phyloP scores from a whole-genome alignment of 805 yeast genomes.

The Barnettozyma sp. region DNA sequence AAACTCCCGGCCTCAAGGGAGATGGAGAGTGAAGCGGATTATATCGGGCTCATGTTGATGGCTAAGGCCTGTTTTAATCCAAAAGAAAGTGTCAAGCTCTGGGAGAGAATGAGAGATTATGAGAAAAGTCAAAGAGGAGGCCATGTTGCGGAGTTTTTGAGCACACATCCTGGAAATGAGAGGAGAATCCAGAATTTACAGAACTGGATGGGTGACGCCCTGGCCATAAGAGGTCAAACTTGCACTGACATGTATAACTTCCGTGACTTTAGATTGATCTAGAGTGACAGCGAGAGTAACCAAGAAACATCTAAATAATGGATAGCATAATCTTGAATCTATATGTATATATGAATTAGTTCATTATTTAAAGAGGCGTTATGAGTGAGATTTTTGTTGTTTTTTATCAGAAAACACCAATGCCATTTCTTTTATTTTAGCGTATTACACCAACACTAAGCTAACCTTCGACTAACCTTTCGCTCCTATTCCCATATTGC shows the following conservation, averaged over 20 bases:
- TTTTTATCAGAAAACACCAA: too few relatives aligned
- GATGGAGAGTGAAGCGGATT: constrained; percentile 96
- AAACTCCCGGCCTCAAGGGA: constrained; percentile 83
- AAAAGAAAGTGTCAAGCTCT: constrained; percentile 60
- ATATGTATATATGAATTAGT: too few relatives aligned
- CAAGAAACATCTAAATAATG: too few relatives aligned
- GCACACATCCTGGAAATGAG: constrained; percentile 86
- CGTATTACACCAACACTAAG: too few relatives aligned
- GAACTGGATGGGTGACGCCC: constrained; percentile 58
- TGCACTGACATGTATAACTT: constrained; percentile 5
- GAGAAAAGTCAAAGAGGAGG: constrained; percentile 31
- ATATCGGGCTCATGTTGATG: constrained; percentile 89
- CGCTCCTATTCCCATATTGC: too few relatives aligned
- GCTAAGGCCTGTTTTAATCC: constrained; percentile 84
- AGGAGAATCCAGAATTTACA: constrained; percentile 63
- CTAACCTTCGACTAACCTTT: too few relatives aligned
- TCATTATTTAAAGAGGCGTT: too few relatives aligned
- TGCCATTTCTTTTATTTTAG: too few relatives aligned
- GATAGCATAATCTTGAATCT: too few relatives aligned
- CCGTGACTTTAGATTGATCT: constrained; percentile 4
- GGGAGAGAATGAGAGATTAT: constrained; percentile 71
- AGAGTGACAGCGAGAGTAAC: too few relatives aligned
- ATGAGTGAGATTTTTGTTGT: too few relatives aligned
- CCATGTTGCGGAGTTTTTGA: constrained; percentile 51
- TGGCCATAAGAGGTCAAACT: constrained; percentile 2